Conservation (phyloP, 345 rosid species). For the Excoecaria agallocha region DNA sequence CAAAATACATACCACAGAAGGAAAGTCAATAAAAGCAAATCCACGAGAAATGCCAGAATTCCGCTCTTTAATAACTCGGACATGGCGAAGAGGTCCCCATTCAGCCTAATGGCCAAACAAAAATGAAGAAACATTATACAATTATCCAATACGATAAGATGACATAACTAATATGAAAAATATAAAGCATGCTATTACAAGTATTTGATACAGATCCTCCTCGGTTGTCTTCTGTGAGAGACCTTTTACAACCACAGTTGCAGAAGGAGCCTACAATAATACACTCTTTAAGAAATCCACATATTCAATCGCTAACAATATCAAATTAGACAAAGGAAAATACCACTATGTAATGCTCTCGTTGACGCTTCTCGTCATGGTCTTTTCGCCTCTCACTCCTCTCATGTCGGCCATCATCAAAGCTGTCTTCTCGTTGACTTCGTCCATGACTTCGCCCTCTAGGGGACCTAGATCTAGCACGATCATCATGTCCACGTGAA, state of each 20-base stretch:
- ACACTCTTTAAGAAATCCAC: slow-evolving; percentile 15
- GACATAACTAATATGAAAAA: slow-evolving; percentile 4
- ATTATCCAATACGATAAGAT: background rate
- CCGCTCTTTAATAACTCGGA: slow-evolving; percentile 87
- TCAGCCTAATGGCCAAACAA: slow-evolving; percentile 55
- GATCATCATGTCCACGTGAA: slow-evolving; percentile 63
- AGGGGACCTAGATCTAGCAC: slow-evolving; percentile 79
- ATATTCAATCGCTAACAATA: slow-evolving; percentile 14
- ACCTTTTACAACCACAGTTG: slow-evolving; percentile 95
- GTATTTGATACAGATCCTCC: slow-evolving; percentile 88
- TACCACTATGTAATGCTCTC: slow-evolving; percentile 68
- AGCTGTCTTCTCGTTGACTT: slow-evolving; percentile 75
- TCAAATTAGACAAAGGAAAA: slow-evolving; percentile 4
- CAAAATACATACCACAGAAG: slow-evolving; percentile 60
- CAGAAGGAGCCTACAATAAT: slow-evolving; percentile 73
- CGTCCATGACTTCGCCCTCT: slow-evolving; percentile 62
- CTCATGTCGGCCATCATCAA: slow-evolving; percentile 63
- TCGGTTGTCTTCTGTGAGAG: slow-evolving; percentile 90
- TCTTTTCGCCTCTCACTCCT: slow-evolving; percentile 70
- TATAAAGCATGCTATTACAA: slow-evolving; percentile 45
- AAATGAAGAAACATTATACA: slow-evolving; percentile 8
- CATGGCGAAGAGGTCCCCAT: slow-evolving; percentile 97
- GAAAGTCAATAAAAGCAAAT: slow-evolving; percentile 94
- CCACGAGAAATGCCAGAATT: slow-evolving; percentile 92
- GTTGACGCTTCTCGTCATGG: slow-evolving; percentile 60